Percentiles rank a stretch among this genome's conserved stretches.
Evolutionary conservation across 2,329 filamentous ascomycete species (phyloP).

Genomic region (Epichloe gansuensis): DNA sequence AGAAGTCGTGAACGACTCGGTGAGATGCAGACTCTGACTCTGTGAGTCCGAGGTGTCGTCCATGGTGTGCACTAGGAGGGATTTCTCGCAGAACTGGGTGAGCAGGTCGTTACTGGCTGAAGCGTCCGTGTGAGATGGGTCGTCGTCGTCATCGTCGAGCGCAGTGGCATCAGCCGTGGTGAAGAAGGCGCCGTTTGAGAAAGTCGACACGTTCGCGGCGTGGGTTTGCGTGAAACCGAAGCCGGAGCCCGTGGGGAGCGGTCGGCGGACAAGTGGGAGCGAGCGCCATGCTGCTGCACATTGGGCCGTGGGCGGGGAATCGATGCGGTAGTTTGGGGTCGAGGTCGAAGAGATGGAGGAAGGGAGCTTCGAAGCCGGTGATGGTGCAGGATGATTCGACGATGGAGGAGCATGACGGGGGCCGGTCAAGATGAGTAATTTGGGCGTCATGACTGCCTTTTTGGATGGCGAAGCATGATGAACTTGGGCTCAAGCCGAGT

Average conservation of each 20-base stretch:
- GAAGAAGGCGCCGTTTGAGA: conserved; percentile 33
- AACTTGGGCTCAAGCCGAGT: background rate
- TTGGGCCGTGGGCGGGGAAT: conserved; percentile 3
- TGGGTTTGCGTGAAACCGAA: conserved; percentile 34
- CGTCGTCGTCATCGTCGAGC: background rate
- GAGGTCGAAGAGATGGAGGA: conserved; percentile 15
- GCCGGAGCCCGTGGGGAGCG: conserved; percentile 32
- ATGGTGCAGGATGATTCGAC: conserved; percentile 19
- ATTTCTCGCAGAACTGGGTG: conserved; percentile 66
- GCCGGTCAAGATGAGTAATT: conserved; percentile 27
- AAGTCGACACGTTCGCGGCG: conserved; percentile 17
- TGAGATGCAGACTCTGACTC: conserved; percentile 19
- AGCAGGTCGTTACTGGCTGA: conserved; percentile 26
- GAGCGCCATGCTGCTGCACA: conserved; percentile 40
- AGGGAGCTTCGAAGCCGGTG: conserved; percentile 14
- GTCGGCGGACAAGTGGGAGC: conserved; percentile 34
- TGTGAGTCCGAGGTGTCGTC: conserved; percentile 45
- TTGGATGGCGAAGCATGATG: conserved; percentile 4
- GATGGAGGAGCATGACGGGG: conserved; percentile 21
- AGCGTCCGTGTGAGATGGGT: background rate
- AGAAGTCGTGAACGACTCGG: conserved; percentile 12
- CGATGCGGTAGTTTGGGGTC: background rate
- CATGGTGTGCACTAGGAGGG: conserved; percentile 55
- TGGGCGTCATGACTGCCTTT: conserved; percentile 12
- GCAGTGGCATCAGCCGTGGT: conserved; percentile 30